Evolutionary conservation across 768 basidiomycete genomes (phyloP), one percentile per base, ranked within the genome.

Genomic region (Ephemerocybe angulata): DNA sequence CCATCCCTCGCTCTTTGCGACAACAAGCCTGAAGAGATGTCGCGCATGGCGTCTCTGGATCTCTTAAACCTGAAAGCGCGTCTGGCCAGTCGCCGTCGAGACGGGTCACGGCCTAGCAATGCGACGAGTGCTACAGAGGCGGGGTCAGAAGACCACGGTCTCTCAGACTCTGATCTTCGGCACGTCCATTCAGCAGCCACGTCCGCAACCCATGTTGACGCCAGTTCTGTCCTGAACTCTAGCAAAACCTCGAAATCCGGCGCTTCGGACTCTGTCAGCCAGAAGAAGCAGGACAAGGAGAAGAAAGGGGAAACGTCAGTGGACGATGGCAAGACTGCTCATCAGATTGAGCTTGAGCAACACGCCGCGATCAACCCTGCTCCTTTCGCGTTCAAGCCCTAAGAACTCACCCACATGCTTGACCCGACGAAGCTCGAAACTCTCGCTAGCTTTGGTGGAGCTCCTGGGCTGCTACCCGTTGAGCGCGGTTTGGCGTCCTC

Each of bases 341-440:
- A 73, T 37, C 70, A 75, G 59, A 58, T 60, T 7, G 72, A 73
- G 52, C 65, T 74, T 7, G 70, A 70, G 19, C 72, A 75, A 55
- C 74, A 76, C 56, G 67, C 65, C 24, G 67, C 64, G 22, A 62
- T 72, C 31, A 80, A 94, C 65, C 82, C 86, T 1, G 68, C 80
- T 1, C 90, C 92, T 0, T 97, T 96, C 69, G 66, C 64, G 11
- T 85, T 86, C 63, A 85, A 84, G 53, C 91, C 95, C 0, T 81
- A 77, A 56, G 74, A 79, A 48, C 84, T 98, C 13, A 95, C 95
- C 1, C 82, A 84, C 57, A 80, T 97, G 50, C 83, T 98, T 31
- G 95, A 98, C 66, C 93, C 94, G 8, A 98, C 97, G 72, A 86
- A 76, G 57, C 58, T 94, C 11, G 79, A 86, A 2, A 66, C 76